Conservation (phyloP, 345 rosid genomes). For the Hevea brasiliensis region DNA sequence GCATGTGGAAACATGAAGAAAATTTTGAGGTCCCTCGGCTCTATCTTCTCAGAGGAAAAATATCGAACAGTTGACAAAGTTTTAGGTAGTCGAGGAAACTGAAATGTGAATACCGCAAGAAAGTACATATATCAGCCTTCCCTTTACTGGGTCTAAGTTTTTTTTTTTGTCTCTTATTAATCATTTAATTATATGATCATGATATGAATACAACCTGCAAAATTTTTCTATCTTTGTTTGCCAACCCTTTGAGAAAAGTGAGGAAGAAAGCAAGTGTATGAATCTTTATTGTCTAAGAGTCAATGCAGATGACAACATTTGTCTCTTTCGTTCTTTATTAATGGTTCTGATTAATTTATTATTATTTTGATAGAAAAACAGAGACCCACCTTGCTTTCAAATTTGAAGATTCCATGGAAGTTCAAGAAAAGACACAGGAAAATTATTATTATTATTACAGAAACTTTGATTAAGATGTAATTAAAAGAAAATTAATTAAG, state of each 20-base stretch:
- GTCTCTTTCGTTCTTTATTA: slow-evolving; percentile 10
- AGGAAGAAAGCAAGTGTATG: background rate
- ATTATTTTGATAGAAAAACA: background rate
- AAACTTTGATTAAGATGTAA: background rate
- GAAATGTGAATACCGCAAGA: background rate
- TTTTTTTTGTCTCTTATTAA: no score
- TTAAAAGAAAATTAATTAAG: no score
- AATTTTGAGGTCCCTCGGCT: background rate
- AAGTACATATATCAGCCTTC: no score
- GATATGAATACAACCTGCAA: slow-evolving; percentile 21
- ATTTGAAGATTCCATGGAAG: background rate
- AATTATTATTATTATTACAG: background rate
- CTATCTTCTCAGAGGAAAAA: background rate
- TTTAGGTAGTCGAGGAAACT: background rate
- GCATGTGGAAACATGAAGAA: background rate
- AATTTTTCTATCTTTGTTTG: slow-evolving; percentile 27
- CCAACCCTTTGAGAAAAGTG: no score
- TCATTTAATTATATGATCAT: no score
- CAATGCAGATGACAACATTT: slow-evolving; percentile 37
- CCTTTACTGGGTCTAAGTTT: no score
- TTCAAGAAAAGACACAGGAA: slow-evolving; percentile 3
- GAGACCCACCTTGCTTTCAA: background rate
- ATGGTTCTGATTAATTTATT: slow-evolving; percentile 8
- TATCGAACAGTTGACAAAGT: background rate
- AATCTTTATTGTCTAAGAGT: slow-evolving; percentile 27